Conservation (phyloP, 805 yeast genomes). For the Saccharomycopsis sp. region DNA sequence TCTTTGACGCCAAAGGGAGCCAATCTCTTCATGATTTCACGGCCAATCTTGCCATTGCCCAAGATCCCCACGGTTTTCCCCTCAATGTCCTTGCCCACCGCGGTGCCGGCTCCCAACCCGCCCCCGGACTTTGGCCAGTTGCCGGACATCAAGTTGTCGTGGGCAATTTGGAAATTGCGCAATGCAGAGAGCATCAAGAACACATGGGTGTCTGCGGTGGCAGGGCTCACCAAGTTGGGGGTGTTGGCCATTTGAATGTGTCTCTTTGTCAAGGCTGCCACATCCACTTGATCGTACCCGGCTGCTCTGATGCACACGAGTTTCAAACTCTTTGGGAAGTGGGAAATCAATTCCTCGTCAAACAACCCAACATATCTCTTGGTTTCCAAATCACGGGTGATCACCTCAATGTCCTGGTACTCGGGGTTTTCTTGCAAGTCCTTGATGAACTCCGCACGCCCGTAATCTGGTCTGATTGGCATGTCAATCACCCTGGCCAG, state of each 20-base stretch:
- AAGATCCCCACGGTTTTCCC: slow-evolving; percentile 71
- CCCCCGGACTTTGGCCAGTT: slow-evolving; percentile 52
- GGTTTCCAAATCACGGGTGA: slow-evolving; percentile 47
- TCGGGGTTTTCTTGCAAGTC: slow-evolving; percentile 30
- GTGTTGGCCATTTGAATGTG: slow-evolving; percentile 60
- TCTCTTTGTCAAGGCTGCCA: slow-evolving; percentile 39
- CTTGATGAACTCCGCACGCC: slow-evolving; percentile 33
- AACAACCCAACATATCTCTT: slow-evolving; percentile 49
- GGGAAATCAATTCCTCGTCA: slow-evolving; percentile 49
- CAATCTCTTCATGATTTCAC: slow-evolving; percentile 64
- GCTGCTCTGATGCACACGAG: slow-evolving; percentile 61
- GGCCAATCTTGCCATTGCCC: slow-evolving; percentile 89
- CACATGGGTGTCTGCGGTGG: slow-evolving; percentile 68
- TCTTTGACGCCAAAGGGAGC: slow-evolving; percentile 68
- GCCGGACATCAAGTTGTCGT: slow-evolving; percentile 44
- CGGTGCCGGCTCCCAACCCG: slow-evolving; percentile 48
- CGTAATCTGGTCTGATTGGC: slow-evolving; percentile 27
- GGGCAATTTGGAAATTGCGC: slow-evolving; percentile 59
- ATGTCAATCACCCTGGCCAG: slow-evolving; percentile 36
- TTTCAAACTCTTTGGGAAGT: slow-evolving; percentile 45
- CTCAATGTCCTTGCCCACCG: slow-evolving; percentile 65
- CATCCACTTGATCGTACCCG: slow-evolving; percentile 67
- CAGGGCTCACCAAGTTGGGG: slow-evolving; percentile 56
- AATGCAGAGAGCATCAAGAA: slow-evolving; percentile 53
- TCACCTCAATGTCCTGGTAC: slow-evolving; percentile 25